These are phyloP conservation scores for Calonectria henricotiae DNA, from an alignment of 2,329 filamentous ascomycete species.

Conservation along the genomic window DNA sequence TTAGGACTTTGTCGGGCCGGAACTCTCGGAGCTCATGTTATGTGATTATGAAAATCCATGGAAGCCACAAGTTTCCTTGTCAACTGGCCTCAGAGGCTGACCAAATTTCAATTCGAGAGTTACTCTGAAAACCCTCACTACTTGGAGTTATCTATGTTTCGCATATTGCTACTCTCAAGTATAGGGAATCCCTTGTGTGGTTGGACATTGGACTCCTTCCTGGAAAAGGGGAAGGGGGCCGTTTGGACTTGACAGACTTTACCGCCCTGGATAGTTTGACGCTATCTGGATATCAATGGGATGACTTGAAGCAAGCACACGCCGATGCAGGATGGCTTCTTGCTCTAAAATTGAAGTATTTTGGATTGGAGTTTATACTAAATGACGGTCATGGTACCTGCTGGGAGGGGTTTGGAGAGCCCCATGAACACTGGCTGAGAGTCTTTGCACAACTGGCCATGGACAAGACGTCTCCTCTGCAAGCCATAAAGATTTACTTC, in stretches of 20 bases:
- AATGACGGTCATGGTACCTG: neutral
- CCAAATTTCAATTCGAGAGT: neutral
- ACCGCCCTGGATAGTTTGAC: neutral
- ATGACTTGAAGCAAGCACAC: neutral
- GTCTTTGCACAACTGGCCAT: neutral
- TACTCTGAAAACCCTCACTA: neutral
- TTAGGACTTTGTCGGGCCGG: neutral
- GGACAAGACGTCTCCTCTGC: neutral
- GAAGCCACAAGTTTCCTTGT: neutral
- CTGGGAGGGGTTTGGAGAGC: neutral
- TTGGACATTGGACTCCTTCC: slow-evolving; percentile 1
- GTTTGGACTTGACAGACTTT: neutral
- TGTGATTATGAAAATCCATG: neutral
- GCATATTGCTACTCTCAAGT: neutral
- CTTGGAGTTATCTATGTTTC: neutral
- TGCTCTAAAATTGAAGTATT: neutral
- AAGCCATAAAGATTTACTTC: neutral
- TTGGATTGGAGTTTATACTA: neutral
- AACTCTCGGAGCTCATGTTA: neutral
- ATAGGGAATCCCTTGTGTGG: neutral
- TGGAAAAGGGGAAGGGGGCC: neutral
- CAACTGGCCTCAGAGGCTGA: neutral
- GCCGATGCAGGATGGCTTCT: neutral
- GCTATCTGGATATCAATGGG: neutral
- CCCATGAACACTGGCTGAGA: neutral